A percentile compares a stretch with the other conserved stretches of the same genome.
These are phyloP conservation scores for Xylariaceae sp. DNA, from an alignment of 2,329 filamentous ascomycete genomes.

Conservation along the genomic window DNA sequence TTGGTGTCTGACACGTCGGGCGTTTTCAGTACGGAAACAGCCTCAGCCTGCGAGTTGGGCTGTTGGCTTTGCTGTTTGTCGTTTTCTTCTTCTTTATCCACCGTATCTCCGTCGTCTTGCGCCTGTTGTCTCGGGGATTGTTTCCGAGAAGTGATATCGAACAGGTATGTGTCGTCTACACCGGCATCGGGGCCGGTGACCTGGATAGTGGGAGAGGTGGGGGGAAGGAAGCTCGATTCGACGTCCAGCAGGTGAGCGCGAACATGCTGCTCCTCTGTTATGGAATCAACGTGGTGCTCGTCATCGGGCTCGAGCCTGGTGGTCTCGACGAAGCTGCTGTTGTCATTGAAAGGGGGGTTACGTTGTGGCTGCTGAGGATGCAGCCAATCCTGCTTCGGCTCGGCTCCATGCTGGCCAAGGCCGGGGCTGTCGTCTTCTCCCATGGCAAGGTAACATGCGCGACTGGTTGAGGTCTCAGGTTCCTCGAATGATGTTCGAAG, in stretches of 20 bases:
- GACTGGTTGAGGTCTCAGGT: neutral
- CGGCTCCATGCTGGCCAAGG: constrained; percentile 2
- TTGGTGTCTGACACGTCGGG: constrained; percentile 7
- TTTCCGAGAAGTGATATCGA: constrained; percentile 40
- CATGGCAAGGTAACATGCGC: constrained; percentile 11
- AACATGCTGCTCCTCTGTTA: constrained; percentile 47
- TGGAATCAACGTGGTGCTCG: constrained; percentile 41
- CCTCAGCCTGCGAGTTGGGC: constrained; percentile 6
- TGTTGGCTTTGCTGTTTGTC: neutral
- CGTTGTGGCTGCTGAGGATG: constrained; percentile 8
- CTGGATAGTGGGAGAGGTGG: constrained; percentile 51
- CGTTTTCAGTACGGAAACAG: neutral
- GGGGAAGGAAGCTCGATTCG: constrained; percentile 59
- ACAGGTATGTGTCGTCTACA: constrained; percentile 55
- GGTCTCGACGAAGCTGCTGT: constrained; percentile 30
- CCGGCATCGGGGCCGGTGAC: constrained; percentile 40
- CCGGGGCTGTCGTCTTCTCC: constrained; percentile 20
- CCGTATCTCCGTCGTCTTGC: neutral
- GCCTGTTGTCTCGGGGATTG: constrained; percentile 2
- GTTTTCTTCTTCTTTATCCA: neutral
- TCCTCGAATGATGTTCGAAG: neutral
- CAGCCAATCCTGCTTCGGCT: neutral
- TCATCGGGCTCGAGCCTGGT: constrained; percentile 30
- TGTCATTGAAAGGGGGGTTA: constrained; percentile 16
- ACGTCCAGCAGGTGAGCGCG: constrained; percentile 56